Percentiles rank a stretch among this genome's conserved stretches.
These are phyloP conservation scores for Phoma sp. DNA, from an alignment of 2,329 filamentous ascomycete genomes.

Conservation along the genomic window DNA sequence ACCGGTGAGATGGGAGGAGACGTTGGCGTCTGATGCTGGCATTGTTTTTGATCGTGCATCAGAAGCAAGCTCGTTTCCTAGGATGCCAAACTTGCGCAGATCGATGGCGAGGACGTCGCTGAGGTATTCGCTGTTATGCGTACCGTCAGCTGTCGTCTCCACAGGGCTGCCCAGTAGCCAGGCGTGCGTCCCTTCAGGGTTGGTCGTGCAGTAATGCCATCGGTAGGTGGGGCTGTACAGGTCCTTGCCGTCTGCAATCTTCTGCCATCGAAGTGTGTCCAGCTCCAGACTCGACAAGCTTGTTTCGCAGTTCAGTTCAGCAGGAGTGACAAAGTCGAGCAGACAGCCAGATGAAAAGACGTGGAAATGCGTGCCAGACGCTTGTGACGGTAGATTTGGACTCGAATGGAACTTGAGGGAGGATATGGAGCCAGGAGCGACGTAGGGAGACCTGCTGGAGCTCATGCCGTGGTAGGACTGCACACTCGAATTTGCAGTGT, in stretches of 20 bases:
- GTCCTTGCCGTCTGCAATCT: slow-evolving; percentile 90
- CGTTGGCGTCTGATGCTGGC: slow-evolving; percentile 61
- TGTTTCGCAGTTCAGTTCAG: slow-evolving; percentile 88
- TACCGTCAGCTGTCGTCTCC: slow-evolving; percentile 70
- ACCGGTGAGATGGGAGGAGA: slow-evolving; percentile 61
- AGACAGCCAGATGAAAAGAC: slow-evolving; percentile 91
- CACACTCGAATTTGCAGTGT: slow-evolving; percentile 76
- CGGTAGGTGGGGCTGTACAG: slow-evolving; percentile 91
- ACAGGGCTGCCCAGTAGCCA: slow-evolving; percentile 95
- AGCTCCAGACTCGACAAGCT: slow-evolving; percentile 90
- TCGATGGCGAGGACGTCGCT: slow-evolving; percentile 96
- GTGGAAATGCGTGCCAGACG: slow-evolving; percentile 93
- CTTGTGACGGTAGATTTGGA: slow-evolving; percentile 83
- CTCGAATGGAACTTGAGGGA: slow-evolving; percentile 90
- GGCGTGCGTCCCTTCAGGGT: slow-evolving; percentile 92
- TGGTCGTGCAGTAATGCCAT: slow-evolving; percentile 98
- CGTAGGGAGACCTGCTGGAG: slow-evolving; percentile 56
- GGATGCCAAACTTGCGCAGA: slow-evolving; percentile 85
- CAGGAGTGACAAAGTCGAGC: slow-evolving; percentile 92
- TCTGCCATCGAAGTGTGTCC: slow-evolving; percentile 89
- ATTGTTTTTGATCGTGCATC: slow-evolving; percentile 53
- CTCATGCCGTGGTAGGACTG: slow-evolving; percentile 60
- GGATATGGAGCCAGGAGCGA: slow-evolving; percentile 83
- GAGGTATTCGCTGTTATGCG: slow-evolving; percentile 85
- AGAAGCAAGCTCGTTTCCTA: slow-evolving; percentile 74